A percentile compares a stretch with the other conserved stretches of the same genome.
Conservation (phyloP, 768 basidiomycete species). For the Clitopilus hobsonii region DNA sequence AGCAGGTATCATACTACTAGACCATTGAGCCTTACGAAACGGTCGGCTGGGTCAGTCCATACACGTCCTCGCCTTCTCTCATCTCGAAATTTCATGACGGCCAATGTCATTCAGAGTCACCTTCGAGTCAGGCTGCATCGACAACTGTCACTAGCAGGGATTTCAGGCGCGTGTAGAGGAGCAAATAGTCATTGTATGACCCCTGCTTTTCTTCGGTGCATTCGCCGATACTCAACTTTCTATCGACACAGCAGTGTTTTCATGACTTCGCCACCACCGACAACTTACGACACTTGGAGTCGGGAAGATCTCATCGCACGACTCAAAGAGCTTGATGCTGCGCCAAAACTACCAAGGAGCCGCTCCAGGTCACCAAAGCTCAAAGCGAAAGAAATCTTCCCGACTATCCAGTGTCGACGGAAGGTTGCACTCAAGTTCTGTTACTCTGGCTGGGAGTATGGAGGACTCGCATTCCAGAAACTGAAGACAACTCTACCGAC, state of each 20-base stretch:
- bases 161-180: background rate
- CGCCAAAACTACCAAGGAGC: slow-evolving; percentile 20
- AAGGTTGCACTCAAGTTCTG: slow-evolving; percentile 94
- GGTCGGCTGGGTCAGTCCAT: background rate
- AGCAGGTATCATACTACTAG: slow-evolving; percentile 18
- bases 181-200: background rate
- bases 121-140: background rate
- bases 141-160: background rate
- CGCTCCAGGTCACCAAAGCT: slow-evolving; percentile 19
- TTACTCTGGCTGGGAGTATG: slow-evolving; percentile 91
- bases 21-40: slow-evolving; percentile 9
- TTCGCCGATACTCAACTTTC: background rate
- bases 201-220: background rate
- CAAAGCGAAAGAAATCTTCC: slow-evolving; percentile 44
- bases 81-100: background rate
- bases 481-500: slow-evolving; percentile 74
- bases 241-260: background rate
- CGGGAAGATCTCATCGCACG: slow-evolving; percentile 68
- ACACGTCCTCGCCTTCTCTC: background rate
- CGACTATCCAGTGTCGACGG: slow-evolving; percentile 54
- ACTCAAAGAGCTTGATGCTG: slow-evolving; percentile 50
- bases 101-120: background rate
- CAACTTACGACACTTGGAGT: slow-evolving; percentile 34
- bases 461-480: slow-evolving; percentile 81
- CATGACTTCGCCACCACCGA: slow-evolving; percentile 16